Evolutionary conservation across 805 yeast genomes (phyloP).

Genomic region (Candida loeiensis): DNA sequence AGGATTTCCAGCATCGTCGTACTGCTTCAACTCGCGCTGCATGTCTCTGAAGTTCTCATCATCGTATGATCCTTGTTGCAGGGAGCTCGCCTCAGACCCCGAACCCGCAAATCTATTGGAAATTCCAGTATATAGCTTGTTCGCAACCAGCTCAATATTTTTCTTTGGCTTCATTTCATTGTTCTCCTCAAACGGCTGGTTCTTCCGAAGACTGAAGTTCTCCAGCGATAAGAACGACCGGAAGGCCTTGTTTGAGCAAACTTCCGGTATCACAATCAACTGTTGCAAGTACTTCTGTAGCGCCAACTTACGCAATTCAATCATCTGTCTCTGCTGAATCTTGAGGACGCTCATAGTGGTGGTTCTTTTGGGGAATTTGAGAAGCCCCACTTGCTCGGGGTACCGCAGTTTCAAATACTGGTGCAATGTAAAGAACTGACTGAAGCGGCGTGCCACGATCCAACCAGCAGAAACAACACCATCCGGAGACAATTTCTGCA

Average conservation of each 20-base stretch:
- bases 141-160: slow-evolving; percentile 31
- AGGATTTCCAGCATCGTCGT: slow-evolving; percentile 36
- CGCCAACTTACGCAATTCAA: slow-evolving; percentile 59
- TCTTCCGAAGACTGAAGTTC: slow-evolving; percentile 40
- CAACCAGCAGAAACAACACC: slow-evolving; percentile 63
- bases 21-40: slow-evolving; percentile 52
- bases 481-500: slow-evolving; percentile 50
- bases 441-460: slow-evolving; percentile 87
- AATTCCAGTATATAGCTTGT: slow-evolving; percentile 30
- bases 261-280: slow-evolving; percentile 58
- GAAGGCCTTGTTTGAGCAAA: slow-evolving; percentile 71
- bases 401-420: slow-evolving; percentile 55
- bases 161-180: slow-evolving; percentile 9
- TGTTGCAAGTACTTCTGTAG: slow-evolving; percentile 60
- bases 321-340: slow-evolving; percentile 60
- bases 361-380: slow-evolving; percentile 59
- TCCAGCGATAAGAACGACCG: slow-evolving; percentile 78
- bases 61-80: slow-evolving; percentile 15
- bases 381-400: slow-evolving; percentile 40
- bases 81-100: neutral
- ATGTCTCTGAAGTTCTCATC: slow-evolving; percentile 42
- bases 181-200: slow-evolving; percentile 25
- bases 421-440: slow-evolving; percentile 74
- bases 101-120: slow-evolving; percentile 14
- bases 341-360: slow-evolving; percentile 52